Evolutionary conservation across 1,284 basidiomycete species (phyloP).

Genomic region (Cryptococcus sp.): DNA sequence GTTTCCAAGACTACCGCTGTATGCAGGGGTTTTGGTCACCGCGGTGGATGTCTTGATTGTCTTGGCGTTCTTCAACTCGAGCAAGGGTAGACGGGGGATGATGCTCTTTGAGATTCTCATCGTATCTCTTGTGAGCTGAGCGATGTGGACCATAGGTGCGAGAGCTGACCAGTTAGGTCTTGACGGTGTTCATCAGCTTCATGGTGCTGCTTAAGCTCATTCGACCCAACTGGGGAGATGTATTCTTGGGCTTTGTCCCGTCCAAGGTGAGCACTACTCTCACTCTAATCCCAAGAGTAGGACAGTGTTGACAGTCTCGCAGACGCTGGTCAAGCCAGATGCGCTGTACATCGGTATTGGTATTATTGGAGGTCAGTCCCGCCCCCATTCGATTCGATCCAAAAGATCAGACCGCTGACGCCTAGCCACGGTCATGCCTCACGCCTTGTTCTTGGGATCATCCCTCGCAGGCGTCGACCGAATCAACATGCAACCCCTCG

Average conservation of each 20-base stretch:
- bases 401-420: slow-evolving; percentile 8
- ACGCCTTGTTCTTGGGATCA: slow-evolving; percentile 83
- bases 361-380: slow-evolving; percentile 47
- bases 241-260: slow-evolving; percentile 82
- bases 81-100: slow-evolving; percentile 42
- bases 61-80: slow-evolving; percentile 41
- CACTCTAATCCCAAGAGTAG: background rate
- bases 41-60: slow-evolving; percentile 71
- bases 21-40: slow-evolving; percentile 76
- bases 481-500: slow-evolving; percentile 41
- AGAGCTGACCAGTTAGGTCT: slow-evolving; percentile 52
- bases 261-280: slow-evolving; percentile 56
- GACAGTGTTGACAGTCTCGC: background rate
- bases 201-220: slow-evolving; percentile 70
- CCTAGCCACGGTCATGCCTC: slow-evolving; percentile 77
- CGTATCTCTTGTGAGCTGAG: slow-evolving; percentile 52
- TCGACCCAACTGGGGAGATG: slow-evolving; percentile 66
- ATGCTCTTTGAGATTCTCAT: slow-evolving; percentile 69
- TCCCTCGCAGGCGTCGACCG: slow-evolving; percentile 76
- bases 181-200: slow-evolving; percentile 77
- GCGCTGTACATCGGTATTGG: slow-evolving; percentile 71
- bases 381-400: background rate
- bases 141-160: background rate
- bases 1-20: slow-evolving; percentile 72
- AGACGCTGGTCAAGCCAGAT: slow-evolving; percentile 42